Evolutionary conservation across 441 rosid genomes (phyloP).

Genomic region (Geranium incanum): DNA sequence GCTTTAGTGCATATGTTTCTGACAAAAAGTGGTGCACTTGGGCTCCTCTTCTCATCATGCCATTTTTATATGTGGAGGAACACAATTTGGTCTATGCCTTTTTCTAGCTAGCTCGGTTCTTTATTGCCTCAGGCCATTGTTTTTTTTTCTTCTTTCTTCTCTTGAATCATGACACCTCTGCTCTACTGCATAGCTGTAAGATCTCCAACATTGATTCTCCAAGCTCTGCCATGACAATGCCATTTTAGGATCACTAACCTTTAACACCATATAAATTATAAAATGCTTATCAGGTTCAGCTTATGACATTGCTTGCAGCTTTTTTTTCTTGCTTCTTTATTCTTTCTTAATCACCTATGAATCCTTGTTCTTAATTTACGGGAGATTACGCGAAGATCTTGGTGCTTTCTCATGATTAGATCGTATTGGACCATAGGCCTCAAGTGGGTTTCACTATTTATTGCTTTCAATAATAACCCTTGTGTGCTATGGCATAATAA

Average conservation of each 20-base stretch:
- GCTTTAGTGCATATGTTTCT: constrained; percentile 27
- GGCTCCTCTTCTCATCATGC: constrained; percentile 20
- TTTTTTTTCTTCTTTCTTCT: constrained; percentile 30
- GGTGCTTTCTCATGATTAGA: constrained; percentile 34
- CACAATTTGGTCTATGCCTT: constrained; percentile 30
- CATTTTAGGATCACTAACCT: neutral
- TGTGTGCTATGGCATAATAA: neutral
- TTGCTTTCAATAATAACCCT: constrained; percentile 6
- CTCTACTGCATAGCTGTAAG: constrained; percentile 46
- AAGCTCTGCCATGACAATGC: neutral
- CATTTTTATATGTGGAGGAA: constrained; percentile 13
- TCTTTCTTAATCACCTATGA: constrained; percentile 14
- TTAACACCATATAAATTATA: neutral
- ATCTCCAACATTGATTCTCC: constrained; percentile 23
- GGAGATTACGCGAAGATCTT: constrained; percentile 29
- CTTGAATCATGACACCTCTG: constrained; percentile 46
- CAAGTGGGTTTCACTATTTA: constrained; percentile 17
- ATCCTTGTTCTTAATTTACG: constrained; percentile 13
- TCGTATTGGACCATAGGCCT: constrained; percentile 27
- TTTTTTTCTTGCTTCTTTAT: constrained; percentile 11
- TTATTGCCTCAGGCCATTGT: constrained; percentile 14
- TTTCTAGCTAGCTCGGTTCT: constrained; percentile 18
- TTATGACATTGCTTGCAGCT: constrained; percentile 16
- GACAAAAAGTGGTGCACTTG: constrained; percentile 24
- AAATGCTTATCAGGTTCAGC: constrained; percentile 17